phyloP scores from a whole-genome alignment of 2,329 filamentous ascomycete genomes.

The Trichoderma atroviride region DNA sequence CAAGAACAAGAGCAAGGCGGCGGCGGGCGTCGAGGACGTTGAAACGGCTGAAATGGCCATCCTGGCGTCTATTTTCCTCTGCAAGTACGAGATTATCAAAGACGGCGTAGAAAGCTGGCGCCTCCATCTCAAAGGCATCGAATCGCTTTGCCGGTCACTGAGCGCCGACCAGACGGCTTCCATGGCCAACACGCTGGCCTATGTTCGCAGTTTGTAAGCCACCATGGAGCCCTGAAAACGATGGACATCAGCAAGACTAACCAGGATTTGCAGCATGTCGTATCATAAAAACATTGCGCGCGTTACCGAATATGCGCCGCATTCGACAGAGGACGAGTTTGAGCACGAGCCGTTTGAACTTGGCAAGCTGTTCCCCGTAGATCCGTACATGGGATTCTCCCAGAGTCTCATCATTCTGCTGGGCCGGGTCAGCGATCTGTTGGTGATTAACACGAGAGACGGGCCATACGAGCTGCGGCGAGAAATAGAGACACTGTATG shows the following conservation, averaged over 20 bases:
- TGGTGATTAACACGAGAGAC: neutral
- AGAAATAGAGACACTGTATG: constrained; percentile 10
- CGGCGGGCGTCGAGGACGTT: neutral
- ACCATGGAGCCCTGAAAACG: neutral
- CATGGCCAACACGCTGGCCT: constrained; percentile 16
- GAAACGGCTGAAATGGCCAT: constrained; percentile 16
- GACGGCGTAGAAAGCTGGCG: constrained; percentile 21
- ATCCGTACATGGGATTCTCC: constrained; percentile 22
- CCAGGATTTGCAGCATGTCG: constrained; percentile 5
- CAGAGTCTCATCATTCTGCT: constrained; percentile 23
- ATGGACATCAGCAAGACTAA: neutral
- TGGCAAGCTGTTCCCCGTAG: neutral
- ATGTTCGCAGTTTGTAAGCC: constrained; percentile 21
- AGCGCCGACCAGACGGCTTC: constrained; percentile 3
- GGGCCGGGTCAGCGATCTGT: constrained; percentile 3
- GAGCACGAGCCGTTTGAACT: constrained; percentile 9
- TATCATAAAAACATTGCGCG: constrained; percentile 24
- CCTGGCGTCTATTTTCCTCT: constrained; percentile 21
- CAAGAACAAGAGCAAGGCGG: neutral
- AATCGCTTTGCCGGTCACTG: constrained; percentile 15
- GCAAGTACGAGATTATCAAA: constrained; percentile 25
- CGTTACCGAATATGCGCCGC: neutral
- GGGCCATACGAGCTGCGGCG: neutral
- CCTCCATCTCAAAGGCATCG: constrained; percentile 16
- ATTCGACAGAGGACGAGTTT: neutral